These are phyloP conservation scores for Tetraselmis chui DNA, from an alignment of 139 green algal species.

Conservation along the genomic window DNA sequence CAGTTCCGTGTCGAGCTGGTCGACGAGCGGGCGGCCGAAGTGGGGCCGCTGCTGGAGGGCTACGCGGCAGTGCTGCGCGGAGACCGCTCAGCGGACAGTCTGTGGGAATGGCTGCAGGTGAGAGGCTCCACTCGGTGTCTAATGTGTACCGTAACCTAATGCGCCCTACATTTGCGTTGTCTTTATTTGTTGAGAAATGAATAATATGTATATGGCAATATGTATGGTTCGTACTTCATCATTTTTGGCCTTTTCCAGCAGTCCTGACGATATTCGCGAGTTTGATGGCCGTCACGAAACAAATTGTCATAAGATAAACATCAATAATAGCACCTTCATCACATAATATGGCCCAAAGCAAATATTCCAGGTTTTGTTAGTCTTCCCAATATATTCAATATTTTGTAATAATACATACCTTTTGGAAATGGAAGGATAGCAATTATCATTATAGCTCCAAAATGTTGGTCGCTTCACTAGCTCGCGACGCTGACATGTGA, in stretches of 20 bases:
- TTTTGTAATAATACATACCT: neutral
- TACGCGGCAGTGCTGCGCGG: constrained; percentile 35
- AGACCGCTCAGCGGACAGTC: neutral
- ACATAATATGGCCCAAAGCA: neutral
- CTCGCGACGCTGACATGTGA: too few relatives aligned
- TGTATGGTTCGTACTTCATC: neutral
- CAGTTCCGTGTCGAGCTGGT: constrained; percentile 73
- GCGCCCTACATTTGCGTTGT: neutral
- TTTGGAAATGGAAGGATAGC: neutral
- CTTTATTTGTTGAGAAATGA: neutral
- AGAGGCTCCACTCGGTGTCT: neutral
- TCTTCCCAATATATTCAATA: too few relatives aligned
- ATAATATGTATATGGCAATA: neutral
- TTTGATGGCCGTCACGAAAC: too few relatives aligned
- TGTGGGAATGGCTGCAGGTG: neutral
- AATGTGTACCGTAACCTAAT: neutral
- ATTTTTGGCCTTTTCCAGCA: neutral
- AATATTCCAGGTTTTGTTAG: too few relatives aligned
- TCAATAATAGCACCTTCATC: too few relatives aligned
- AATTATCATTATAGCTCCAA: neutral
- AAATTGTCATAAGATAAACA: too few relatives aligned
- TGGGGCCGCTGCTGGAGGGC: constrained; percentile 49
- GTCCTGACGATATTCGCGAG: neutral
- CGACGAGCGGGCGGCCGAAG: constrained; percentile 52
- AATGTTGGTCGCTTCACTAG: neutral